Conservation (phyloP, 2,329 filamentous ascomycete species). For the Diaporthe sp. region DNA sequence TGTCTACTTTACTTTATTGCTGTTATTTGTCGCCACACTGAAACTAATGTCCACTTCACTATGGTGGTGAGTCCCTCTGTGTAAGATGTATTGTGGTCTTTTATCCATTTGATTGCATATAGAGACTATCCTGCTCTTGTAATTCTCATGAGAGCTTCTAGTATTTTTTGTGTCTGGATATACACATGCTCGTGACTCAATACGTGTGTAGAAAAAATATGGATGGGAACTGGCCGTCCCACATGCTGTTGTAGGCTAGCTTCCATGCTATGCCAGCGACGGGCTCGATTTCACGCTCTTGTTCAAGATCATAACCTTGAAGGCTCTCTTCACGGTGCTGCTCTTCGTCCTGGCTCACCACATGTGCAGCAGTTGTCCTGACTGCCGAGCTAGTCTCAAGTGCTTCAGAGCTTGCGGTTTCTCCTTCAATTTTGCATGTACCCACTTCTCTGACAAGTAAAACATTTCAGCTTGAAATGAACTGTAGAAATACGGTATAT, state of each 20-base stretch:
- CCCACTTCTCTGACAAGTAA: not conserved
- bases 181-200: not conserved
- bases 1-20: not conserved
- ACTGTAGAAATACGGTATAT: not conserved
- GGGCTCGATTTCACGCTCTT: slow-evolving; percentile 47
- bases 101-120: not conserved
- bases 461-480: not conserved
- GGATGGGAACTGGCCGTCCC: not conserved
- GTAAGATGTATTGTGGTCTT: not conserved
- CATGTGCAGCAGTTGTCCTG: not conserved
- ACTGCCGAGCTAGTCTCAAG: slow-evolving; percentile 1
- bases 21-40: not conserved
- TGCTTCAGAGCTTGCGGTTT: not conserved
- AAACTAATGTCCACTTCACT: not conserved
- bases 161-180: not conserved
- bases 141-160: not conserved
- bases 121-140: not conserved
- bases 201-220: not conserved
- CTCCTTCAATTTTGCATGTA: not conserved
- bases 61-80: not conserved
- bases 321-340: slow-evolving; percentile 43
- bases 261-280: not conserved
- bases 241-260: not conserved
- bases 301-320: slow-evolving; percentile 45
- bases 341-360: slow-evolving; percentile 37